phyloP scores from a whole-genome alignment of 495 filamentous ascomycete genomes.

The Hypomontagnella monticulosa region DNA sequence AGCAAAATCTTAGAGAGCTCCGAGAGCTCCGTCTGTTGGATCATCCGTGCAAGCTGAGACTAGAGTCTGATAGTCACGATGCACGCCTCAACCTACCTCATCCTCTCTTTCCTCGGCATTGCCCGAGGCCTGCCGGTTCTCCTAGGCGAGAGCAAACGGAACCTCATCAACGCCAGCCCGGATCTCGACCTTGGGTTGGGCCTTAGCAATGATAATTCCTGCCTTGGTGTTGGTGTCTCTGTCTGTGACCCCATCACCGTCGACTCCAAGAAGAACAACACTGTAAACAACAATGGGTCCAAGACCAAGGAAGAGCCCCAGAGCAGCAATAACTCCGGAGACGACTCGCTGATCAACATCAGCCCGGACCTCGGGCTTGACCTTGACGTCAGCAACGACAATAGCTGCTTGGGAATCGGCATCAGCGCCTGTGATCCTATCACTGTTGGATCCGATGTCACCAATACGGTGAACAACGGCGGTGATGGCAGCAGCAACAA shows the following conservation, averaged over 20 bases:
- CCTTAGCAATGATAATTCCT: conserved; percentile 33
- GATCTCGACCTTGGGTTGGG: conserved; percentile 14
- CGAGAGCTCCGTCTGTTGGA: conserved; percentile 9
- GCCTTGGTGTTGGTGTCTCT: conserved; percentile 42
- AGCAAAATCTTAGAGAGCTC: conserved; percentile 11
- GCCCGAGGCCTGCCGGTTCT: conserved; percentile 22
- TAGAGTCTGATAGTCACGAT: conserved; percentile 14
- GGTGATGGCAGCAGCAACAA: background rate
- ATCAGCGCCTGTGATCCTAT: conserved; percentile 49
- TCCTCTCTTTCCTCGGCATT: conserved; percentile 30
- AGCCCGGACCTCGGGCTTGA: conserved; percentile 16
- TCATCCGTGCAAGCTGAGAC: background rate
- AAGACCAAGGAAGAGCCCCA: background rate
- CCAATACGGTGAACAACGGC: conserved; percentile 4
- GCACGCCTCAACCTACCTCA: conserved; percentile 31
- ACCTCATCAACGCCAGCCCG: conserved; percentile 31
- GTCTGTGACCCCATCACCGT: conserved; percentile 48
- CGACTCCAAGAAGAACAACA: conserved; percentile 22
- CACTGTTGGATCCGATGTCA: conserved; percentile 32
- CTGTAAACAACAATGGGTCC: conserved; percentile 3
- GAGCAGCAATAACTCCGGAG: conserved; percentile 1
- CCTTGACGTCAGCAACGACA: conserved; percentile 26
- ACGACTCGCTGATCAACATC: conserved; percentile 26
- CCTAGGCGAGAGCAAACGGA: conserved; percentile 25
- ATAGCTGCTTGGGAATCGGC: conserved; percentile 42